phyloP scores from a whole-genome alignment of 176 grass and related monocot species.

The Dactylis glomerata region DNA sequence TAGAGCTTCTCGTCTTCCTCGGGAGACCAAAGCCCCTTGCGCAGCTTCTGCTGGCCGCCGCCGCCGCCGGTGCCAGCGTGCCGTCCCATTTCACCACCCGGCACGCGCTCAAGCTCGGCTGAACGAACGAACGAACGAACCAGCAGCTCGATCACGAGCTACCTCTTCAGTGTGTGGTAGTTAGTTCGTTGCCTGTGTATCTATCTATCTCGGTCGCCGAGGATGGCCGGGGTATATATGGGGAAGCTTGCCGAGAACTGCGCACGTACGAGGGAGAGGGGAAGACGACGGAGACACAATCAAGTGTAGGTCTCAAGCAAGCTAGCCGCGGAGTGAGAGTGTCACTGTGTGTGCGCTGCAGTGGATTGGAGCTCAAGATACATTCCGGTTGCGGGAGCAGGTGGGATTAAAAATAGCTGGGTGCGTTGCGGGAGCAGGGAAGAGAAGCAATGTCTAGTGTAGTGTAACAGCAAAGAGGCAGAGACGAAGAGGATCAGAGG shows the following conservation, averaged over 20 bases:
- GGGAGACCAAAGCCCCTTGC: constrained; percentile 86
- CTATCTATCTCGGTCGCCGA: constrained; percentile 37
- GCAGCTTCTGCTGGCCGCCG: constrained; percentile 70
- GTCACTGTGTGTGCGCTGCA: neutral
- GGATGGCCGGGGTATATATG: constrained; percentile 49
- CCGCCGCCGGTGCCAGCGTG: constrained; percentile 48
- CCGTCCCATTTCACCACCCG: constrained; percentile 60
- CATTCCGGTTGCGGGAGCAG: constrained; percentile 29
- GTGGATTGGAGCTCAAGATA: constrained; percentile 83
- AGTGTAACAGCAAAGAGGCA: neutral
- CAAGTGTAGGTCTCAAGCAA: constrained; percentile 82
- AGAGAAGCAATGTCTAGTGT: neutral
- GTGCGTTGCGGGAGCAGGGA: neutral
- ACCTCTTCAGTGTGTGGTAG: constrained; percentile 14
- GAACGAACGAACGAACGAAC: neutral
- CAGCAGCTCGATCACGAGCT: neutral
- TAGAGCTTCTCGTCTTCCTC: constrained; percentile 95
- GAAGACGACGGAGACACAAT: constrained; percentile 42
- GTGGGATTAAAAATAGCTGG: constrained; percentile 32
- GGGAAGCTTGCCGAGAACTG: constrained; percentile 58
- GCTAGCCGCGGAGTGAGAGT: neutral
- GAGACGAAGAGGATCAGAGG: neutral
- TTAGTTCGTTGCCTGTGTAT: constrained; percentile 37
- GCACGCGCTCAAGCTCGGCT: neutral
- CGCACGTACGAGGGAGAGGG: constrained; percentile 18